Evolutionary conservation across 2,329 filamentous ascomycete species (phyloP).

Genomic region (Ambrosiella cleistominuta): DNA sequence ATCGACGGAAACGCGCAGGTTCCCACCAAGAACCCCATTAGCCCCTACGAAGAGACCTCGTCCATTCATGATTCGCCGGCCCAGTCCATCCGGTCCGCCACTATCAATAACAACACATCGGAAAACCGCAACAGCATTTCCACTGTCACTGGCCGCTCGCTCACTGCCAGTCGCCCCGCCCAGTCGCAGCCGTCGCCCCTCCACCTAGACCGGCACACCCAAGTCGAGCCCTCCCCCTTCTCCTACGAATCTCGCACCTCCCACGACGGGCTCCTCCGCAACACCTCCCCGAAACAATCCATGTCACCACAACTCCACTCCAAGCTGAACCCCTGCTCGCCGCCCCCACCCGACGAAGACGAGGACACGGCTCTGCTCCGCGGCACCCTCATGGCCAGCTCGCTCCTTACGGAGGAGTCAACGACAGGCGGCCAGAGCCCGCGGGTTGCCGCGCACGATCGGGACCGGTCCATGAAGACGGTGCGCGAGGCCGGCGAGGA

Average conservation of each 20-base stretch:
- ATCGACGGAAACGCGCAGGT: constrained; percentile 26
- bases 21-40: background rate
- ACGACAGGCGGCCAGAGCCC: no score
- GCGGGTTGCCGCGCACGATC: no score
- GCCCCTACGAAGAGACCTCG: background rate
- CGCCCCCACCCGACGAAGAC: constrained; percentile 28
- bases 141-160: constrained; percentile 23
- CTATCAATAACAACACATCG: constrained; percentile 14
- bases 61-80: background rate
- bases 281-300: constrained; percentile 16
- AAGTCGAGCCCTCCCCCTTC: constrained; percentile 20
- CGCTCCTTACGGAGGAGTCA: constrained; percentile 21
- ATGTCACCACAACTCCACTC: constrained; percentile 14
- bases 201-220: constrained; percentile 30
- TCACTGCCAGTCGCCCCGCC: constrained; percentile 27
- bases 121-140: constrained; percentile 23
- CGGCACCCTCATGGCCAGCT: constrained; percentile 33
- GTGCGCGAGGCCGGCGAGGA: constrained; percentile 25
- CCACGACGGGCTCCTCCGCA: constrained; percentile 29
- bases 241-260: constrained; percentile 36
- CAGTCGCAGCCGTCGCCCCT: constrained; percentile 25
- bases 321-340: constrained; percentile 16
- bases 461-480: background rate
- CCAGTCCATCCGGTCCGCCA: background rate
- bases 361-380: constrained; percentile 36